Percentiles rank a stretch among this genome's conserved stretches.
Conservation (phyloP, 2,329 filamentous ascomycete species). For the Fusarium succisae region DNA sequence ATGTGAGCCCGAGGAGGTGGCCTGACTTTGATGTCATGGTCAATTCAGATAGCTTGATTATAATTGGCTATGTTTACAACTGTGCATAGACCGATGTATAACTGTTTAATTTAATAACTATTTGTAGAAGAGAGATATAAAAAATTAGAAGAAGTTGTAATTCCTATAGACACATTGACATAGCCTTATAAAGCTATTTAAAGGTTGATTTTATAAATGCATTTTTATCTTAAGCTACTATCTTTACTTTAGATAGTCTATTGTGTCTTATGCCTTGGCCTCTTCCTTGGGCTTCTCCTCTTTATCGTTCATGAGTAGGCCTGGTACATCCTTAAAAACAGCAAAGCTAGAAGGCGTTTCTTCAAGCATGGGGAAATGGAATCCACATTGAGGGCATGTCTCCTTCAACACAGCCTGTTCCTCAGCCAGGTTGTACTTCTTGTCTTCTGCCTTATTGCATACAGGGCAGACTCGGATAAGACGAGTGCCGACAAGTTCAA, state of each 20-base stretch:
- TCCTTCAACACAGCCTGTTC: slow-evolving; percentile 31
- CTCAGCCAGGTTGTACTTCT: slow-evolving; percentile 33
- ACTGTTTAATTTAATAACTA: no score
- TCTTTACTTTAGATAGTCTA: rapidly evolving
- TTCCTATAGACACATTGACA: no score
- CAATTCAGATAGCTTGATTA: rapidly evolving
- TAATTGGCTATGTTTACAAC: neutral
- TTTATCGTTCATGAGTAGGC: neutral
- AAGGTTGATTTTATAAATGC: neutral
- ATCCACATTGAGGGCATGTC: slow-evolving; percentile 29
- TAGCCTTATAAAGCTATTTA: no score
- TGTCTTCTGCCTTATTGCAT: slow-evolving; percentile 29
- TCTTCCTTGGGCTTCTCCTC: neutral
- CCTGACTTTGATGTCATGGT: neutral
- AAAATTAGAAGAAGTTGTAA: no score
- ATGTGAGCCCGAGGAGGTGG: neutral
- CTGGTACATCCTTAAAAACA: slow-evolving; percentile 18
- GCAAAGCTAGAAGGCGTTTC: slow-evolving; percentile 30
- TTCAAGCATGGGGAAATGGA: slow-evolving; percentile 29
- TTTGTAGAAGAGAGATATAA: no score
- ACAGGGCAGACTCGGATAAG: slow-evolving; percentile 30
- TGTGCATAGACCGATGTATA: neutral
- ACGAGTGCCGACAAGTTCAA: slow-evolving; percentile 30
- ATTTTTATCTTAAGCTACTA: rapidly evolving
- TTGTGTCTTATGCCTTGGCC: neutral